A percentile compares a stretch with the other conserved stretches of the same genome.
Conservation (phyloP, 192 early-diverging fungal species). For the Coemansia biformis region DNA sequence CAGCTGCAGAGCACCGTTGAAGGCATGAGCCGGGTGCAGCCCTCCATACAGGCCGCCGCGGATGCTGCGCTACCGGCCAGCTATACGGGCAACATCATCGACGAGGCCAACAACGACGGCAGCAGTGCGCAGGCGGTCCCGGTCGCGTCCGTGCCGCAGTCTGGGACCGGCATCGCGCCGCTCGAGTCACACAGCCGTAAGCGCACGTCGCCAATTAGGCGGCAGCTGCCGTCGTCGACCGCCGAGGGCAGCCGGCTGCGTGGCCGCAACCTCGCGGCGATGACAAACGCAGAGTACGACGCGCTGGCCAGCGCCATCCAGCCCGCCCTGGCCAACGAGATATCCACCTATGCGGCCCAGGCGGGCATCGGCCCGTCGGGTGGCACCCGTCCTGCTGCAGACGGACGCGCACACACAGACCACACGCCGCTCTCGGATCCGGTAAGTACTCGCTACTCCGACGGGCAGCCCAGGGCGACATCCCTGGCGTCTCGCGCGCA, state of each 20-base stretch:
- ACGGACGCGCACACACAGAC: conserved; percentile 6
- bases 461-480: no score
- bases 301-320: conserved; percentile 19
- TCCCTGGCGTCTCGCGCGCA: no score
- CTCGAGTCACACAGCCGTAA: conserved; percentile 17
- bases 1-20: background rate
- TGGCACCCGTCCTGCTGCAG: background rate
- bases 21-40: no score
- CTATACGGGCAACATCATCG: conserved; percentile 9
- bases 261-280: conserved; percentile 15
- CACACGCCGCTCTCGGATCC: conserved; percentile 16
- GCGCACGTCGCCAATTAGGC: conserved; percentile 8
- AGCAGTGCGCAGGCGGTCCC: no score
- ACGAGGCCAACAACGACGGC: no score
- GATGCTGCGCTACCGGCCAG: background rate
- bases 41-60: no score
- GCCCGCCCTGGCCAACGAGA: conserved; percentile 13
- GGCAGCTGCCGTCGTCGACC: conserved; percentile 9
- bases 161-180: no score
- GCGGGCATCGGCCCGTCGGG: conserved; percentile 10
- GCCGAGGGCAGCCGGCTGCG: conserved; percentile 29
- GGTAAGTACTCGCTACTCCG: conserved; percentile 18
- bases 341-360: conserved; percentile 18
- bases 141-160: no score
- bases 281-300: conserved; percentile 36